Percentiles rank a stretch among this genome's conserved stretches.
Evolutionary conservation across 208 protist species (phyloP).

Genomic region (Histomonas meleagridis): DNA sequence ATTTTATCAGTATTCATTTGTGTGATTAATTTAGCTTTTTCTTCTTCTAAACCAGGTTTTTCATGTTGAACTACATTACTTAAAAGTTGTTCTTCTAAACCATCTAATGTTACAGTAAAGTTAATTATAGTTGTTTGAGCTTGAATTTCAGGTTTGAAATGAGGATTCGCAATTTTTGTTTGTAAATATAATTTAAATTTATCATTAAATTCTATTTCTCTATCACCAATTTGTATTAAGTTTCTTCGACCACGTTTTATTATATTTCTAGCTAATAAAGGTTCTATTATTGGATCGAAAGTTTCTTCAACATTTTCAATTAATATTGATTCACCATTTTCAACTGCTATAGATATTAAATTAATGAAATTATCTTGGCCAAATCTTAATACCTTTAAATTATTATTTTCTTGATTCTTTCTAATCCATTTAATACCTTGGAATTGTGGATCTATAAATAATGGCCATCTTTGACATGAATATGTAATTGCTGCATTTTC

Average conservation of each 20-base stretch:
- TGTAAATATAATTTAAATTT: constrained; percentile 88
- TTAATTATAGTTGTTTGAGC: constrained; percentile 94
- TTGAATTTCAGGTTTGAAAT: constrained; percentile 92
- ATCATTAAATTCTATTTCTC: constrained; percentile 60
- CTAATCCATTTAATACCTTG: constrained; percentile 90
- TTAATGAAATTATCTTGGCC: constrained; percentile 69
- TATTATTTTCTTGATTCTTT: constrained; percentile 66
- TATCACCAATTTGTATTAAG: not conserved
- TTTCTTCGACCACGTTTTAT: constrained; percentile 72
- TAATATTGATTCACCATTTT: constrained; percentile 59
- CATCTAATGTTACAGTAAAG: constrained; percentile 90
- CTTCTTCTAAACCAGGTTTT: constrained; percentile 84
- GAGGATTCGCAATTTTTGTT: constrained; percentile 91
- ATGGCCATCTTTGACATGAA: constrained; percentile 84
- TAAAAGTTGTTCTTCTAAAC: constrained; percentile 92
- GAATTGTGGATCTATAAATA: constrained; percentile 93
- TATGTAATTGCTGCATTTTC: constrained; percentile 87
- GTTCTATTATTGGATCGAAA: constrained; percentile 87
- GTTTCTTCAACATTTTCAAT: constrained; percentile 83
- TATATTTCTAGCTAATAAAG: constrained; percentile 73
- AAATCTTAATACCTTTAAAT: constrained; percentile 73
- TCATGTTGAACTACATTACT: constrained; percentile 88
- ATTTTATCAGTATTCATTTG: constrained; percentile 95
- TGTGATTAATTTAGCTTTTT: constrained; percentile 72
- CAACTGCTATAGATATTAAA: constrained; percentile 54